These are phyloP conservation scores for Solanum appendiculatum DNA, from an alignment of 257 asterid genomes.

Conservation along the genomic window DNA sequence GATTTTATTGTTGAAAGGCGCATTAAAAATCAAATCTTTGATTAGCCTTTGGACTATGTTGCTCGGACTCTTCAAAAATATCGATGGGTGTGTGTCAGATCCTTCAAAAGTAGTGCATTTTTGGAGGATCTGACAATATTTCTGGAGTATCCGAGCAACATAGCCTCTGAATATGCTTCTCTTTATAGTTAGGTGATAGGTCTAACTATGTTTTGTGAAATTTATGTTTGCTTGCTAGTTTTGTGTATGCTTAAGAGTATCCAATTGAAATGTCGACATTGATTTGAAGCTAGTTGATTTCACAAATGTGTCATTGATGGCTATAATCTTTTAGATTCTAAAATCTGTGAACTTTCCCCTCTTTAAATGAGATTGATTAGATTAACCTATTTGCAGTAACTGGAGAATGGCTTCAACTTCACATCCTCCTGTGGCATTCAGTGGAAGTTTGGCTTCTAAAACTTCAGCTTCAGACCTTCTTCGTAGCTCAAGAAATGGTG, in stretches of 20 bases:
- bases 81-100: background rate
- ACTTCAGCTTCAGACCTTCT: constrained; percentile 68
- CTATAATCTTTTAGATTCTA: background rate
- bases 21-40: background rate
- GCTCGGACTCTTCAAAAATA: background rate
- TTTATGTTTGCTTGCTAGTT: background rate
- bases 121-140: background rate
- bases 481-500: constrained; percentile 54
- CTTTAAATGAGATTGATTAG: background rate
- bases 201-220: background rate
- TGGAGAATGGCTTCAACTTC: constrained; percentile 48
- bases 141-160: background rate
- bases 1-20: background rate
- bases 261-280: background rate
- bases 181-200: background rate
- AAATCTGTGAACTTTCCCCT: background rate
- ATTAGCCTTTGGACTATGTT: background rate
- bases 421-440: constrained; percentile 46
- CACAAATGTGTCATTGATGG: background rate
- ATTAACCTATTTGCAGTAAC: constrained; percentile 3
- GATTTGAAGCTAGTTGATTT: background rate
- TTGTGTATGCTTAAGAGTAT: background rate
- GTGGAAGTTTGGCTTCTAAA: constrained; percentile 46
- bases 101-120: background rate
- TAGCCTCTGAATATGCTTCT: background rate